Percentiles rank a stretch among this genome's conserved stretches.
These are phyloP conservation scores for Inonotus obliquus DNA, from an alignment of 1,284 basidiomycete genomes.

Conservation along the genomic window DNA sequence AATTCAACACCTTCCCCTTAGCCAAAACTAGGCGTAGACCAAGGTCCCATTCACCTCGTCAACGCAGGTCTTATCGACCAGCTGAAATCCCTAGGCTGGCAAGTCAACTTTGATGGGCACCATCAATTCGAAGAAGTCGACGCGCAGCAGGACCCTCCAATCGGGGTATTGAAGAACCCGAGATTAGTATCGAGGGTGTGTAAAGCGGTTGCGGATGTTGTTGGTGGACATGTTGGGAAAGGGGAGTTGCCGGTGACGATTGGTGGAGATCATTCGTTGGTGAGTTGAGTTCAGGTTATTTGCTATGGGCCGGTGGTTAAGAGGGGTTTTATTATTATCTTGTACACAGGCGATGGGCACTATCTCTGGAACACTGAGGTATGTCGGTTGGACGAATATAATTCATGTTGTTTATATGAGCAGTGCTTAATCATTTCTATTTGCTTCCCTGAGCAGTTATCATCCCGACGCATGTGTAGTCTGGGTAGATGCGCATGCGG, in stretches of 20 bases:
- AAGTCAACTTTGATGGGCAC: slow-evolving; percentile 84
- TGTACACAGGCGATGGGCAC: slow-evolving; percentile 97
- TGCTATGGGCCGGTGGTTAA: too few relatives aligned
- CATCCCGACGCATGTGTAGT: slow-evolving; percentile 80
- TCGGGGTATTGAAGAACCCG: slow-evolving; percentile 87
- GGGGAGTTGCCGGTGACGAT: slow-evolving; percentile 87
- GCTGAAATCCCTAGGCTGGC: slow-evolving; percentile 80
- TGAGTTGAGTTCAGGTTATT: slow-evolving; percentile 33
- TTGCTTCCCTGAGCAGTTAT: slow-evolving; percentile 37
- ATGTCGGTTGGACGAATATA: slow-evolving; percentile 24
- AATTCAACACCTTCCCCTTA: slow-evolving; percentile 30
- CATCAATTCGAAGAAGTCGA: slow-evolving; percentile 83
- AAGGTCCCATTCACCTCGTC: slow-evolving; percentile 84
- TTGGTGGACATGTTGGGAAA: slow-evolving; percentile 69
- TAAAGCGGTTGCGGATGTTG: slow-evolving; percentile 72
- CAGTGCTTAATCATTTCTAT: slow-evolving; percentile 15
- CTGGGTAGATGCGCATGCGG: slow-evolving; percentile 93
- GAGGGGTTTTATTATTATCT: too few relatives aligned
- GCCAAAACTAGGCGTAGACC: slow-evolving; percentile 84
- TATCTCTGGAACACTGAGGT: slow-evolving; percentile 78
- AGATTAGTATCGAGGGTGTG: slow-evolving; percentile 82
- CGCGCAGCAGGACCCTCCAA: slow-evolving; percentile 67
- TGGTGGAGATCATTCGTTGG: slow-evolving; percentile 95
- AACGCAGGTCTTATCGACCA: slow-evolving; percentile 80
- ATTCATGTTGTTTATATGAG: not conserved